Evolutionary conservation across 75 land plant genomes (phyloP).

Genomic region (Ceratopteris richardii): DNA sequence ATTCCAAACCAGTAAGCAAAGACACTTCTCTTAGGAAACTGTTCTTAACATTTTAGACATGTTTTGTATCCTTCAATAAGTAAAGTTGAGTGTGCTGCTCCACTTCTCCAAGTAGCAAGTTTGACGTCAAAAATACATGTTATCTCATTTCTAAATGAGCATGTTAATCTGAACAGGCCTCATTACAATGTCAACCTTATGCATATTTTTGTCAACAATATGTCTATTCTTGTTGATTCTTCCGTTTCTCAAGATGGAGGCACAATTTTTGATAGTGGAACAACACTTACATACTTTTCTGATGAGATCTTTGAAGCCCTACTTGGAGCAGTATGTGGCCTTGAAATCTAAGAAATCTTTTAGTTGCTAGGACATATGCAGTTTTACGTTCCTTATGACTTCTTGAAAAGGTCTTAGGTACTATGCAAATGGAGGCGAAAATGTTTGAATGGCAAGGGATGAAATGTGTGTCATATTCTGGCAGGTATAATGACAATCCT

Average conservation of each 20-base stretch:
- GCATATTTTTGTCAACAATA: slow-evolving; percentile 40
- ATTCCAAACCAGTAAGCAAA: slow-evolving; percentile 56
- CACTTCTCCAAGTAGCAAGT: too few relatives aligned
- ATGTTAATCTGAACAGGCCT: slow-evolving; percentile 37
- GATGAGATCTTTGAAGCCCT: slow-evolving; percentile 38
- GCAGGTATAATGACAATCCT: slow-evolving; percentile 15
- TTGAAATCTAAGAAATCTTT: not conserved
- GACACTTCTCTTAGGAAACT: not conserved
- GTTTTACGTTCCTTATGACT: too few relatives aligned
- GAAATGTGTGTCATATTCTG: slow-evolving; percentile 24
- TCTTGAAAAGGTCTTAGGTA: not conserved
- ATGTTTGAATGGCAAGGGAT: slow-evolving; percentile 8
- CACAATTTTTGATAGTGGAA: slow-evolving; percentile 79
- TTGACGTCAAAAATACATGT: too few relatives aligned
- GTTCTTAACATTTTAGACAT: not conserved
- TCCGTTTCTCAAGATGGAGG: slow-evolving; percentile 43
- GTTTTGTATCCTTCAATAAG: not conserved
- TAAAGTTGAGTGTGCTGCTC: not conserved
- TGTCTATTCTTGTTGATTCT: slow-evolving; percentile 27
- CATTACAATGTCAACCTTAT: slow-evolving; percentile 67
- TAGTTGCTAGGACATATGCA: not conserved
- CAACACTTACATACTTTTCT: slow-evolving; percentile 66
- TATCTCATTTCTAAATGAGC: too few relatives aligned
- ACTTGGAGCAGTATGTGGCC: slow-evolving; percentile 28
- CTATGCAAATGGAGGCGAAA: not conserved